Evolutionary conservation across 768 basidiomycete genomes (phyloP).

Genomic region (Gloeostereum incarnatum): DNA sequence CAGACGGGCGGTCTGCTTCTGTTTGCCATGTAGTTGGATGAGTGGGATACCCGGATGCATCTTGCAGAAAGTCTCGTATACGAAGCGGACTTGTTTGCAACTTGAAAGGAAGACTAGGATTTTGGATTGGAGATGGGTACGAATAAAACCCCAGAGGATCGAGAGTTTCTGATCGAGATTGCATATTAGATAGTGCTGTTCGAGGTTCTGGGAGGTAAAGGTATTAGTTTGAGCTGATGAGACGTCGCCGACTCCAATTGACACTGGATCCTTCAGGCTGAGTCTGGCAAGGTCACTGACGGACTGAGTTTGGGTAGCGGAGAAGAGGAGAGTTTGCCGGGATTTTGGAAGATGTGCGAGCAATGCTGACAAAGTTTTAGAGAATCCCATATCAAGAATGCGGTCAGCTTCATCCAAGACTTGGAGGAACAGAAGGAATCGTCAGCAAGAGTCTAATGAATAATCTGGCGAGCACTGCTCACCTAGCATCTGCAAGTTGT

Average conservation of each 20-base stretch:
- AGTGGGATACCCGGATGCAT: conserved; percentile 92
- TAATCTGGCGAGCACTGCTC: conserved; percentile 17
- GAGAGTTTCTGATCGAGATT: conserved; percentile 84
- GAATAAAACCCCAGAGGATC: conserved; percentile 90
- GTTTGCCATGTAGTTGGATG: conserved; percentile 93
- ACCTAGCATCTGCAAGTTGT: conserved; percentile 89
- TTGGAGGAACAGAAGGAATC: conserved; percentile 16
- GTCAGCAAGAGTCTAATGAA: conserved; percentile 2
- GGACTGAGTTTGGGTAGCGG: conserved; percentile 91
- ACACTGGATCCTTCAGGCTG: conserved; percentile 74
- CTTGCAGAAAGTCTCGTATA: conserved; percentile 91
- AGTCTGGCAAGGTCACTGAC: conserved; percentile 84
- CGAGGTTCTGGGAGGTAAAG: conserved; percentile 68
- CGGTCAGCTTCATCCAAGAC: conserved; percentile 97
- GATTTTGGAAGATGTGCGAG: conserved; percentile 85
- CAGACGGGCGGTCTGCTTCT: conserved; percentile 87
- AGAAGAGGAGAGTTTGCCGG: conserved; percentile 94
- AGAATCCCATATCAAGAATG: conserved; percentile 94
- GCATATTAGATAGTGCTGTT: conserved; percentile 84
- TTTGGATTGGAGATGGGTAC: conserved; percentile 86
- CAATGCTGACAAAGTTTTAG: conserved; percentile 80
- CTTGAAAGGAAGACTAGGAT: conserved; percentile 90
- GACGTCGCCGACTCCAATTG: conserved; percentile 52
- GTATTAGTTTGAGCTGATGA: conserved; percentile 14
- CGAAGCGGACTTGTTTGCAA: conserved; percentile 96